Evolutionary conservation across 495 filamentous ascomycete species (phyloP).

Genomic region (Aspergillus funiculosus): DNA sequence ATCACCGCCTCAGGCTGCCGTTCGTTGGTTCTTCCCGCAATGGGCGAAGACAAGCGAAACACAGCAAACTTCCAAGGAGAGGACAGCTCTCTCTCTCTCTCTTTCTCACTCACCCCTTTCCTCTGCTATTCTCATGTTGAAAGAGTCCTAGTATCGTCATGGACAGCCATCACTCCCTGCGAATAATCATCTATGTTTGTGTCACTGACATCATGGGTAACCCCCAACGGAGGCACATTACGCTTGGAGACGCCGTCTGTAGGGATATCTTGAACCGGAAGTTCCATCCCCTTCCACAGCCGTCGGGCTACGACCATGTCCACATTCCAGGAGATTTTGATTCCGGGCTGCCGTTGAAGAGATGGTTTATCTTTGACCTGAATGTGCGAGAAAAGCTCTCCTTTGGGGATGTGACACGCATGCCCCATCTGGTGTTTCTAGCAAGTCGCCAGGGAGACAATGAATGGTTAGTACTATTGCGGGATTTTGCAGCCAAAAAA

Average conservation of each 20-base stretch:
- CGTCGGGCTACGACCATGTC: constrained; percentile 21
- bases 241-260: constrained; percentile 18
- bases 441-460: constrained; percentile 21
- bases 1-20: too few relatives aligned
- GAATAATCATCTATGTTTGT: constrained; percentile 18
- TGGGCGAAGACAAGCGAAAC: too few relatives aligned
- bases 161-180: not conserved
- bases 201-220: constrained; percentile 22
- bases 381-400: constrained; percentile 16
- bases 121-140: not conserved
- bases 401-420: constrained; percentile 10
- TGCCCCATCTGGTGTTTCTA: constrained; percentile 23
- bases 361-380: constrained; percentile 26
- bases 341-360: constrained; percentile 16
- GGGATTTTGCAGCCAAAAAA: too few relatives aligned
- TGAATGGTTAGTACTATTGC: constrained; percentile 21
- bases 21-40: too few relatives aligned
- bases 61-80: not conserved
- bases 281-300: constrained; percentile 15
- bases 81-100: not conserved
- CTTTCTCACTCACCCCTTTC: too few relatives aligned
- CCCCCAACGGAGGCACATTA: constrained; percentile 19
- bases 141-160: not conserved
- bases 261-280: constrained; percentile 11
- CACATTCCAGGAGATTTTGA: constrained; percentile 25